Evolutionary conservation across 2,329 filamentous ascomycete species (phyloP).

Genomic region (Cercospora janseana): DNA sequence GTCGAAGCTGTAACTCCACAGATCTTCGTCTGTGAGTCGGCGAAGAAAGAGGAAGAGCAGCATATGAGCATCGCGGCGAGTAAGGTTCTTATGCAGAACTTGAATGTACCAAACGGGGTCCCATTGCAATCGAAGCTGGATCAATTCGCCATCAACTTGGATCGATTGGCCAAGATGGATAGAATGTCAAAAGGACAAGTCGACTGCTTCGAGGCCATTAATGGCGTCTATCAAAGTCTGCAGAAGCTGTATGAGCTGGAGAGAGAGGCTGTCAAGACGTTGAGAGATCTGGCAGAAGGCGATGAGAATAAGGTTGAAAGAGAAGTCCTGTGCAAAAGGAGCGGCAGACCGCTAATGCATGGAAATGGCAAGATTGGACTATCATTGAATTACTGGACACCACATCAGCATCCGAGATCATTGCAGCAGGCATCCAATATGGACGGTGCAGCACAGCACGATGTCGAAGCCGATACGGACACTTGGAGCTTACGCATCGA

Average conservation of each 20-base stretch:
- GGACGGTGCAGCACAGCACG: constrained; percentile 22
- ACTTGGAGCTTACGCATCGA: constrained; percentile 69
- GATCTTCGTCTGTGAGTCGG: constrained; percentile 60
- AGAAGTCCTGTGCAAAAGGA: constrained; percentile 66
- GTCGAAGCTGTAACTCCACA: constrained; percentile 59
- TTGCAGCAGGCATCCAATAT: constrained; percentile 40
- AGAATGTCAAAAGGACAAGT: constrained; percentile 67
- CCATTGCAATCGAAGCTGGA: constrained; percentile 69
- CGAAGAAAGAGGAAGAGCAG: constrained; percentile 57
- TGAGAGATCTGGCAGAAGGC: constrained; percentile 47
- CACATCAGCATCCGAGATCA: constrained; percentile 35
- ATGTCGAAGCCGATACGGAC: constrained; percentile 17
- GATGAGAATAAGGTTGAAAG: constrained; percentile 38
- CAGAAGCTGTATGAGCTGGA: constrained; percentile 70
- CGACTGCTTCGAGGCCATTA: constrained; percentile 75
- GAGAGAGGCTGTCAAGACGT: constrained; percentile 47
- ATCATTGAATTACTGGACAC: constrained; percentile 70
- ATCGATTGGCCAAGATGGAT: constrained; percentile 67
- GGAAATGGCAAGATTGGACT: constrained; percentile 65
- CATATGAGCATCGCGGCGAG: constrained; percentile 51
- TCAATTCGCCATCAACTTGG: constrained; percentile 68
- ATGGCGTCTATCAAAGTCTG: constrained; percentile 69
- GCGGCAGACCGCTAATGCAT: constrained; percentile 71
- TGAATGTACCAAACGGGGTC: constrained; percentile 59
- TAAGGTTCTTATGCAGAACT: constrained; percentile 63